Percentiles rank a stretch among this genome's conserved stretches.
phyloP scores from a whole-genome alignment of 345 rosid genomes.

The Psidium friedrichsthalianum region DNA sequence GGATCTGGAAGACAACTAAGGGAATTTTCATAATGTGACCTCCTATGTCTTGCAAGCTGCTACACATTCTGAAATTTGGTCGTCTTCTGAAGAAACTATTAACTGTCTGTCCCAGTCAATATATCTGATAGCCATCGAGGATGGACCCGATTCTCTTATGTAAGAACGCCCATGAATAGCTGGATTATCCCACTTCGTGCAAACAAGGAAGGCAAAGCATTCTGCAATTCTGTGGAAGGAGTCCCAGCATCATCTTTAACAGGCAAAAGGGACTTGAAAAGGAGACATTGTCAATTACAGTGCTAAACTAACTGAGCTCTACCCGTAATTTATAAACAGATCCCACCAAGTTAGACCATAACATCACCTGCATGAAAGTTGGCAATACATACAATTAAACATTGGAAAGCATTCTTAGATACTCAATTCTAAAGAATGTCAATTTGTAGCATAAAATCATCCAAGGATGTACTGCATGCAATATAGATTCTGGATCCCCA shows the following conservation, averaged over 20 bases:
- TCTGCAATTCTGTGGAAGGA: slow-evolving; percentile 64
- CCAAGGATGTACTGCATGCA: neutral
- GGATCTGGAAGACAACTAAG: slow-evolving; percentile 49
- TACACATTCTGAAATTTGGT: slow-evolving; percentile 34
- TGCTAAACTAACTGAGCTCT: slow-evolving; percentile 6
- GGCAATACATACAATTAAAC: neutral
- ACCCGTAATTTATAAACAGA: slow-evolving; percentile 82
- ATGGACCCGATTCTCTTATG: slow-evolving; percentile 40
- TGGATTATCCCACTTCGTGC: slow-evolving; percentile 85
- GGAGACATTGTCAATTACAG: neutral
- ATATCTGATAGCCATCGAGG: slow-evolving; percentile 39
- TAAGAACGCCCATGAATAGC: slow-evolving; percentile 62
- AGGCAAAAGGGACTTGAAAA: neutral
- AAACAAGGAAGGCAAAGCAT: slow-evolving; percentile 87
- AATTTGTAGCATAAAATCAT: neutral
- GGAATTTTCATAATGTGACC: slow-evolving; percentile 93
- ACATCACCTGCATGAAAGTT: slow-evolving; percentile 54
- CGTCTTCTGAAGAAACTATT: slow-evolving; percentile 50
- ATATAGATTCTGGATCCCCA: neutral
- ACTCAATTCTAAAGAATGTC: neutral
- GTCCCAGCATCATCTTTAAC: neutral
- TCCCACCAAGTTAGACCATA: slow-evolving; percentile 94
- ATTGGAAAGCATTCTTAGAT: neutral
- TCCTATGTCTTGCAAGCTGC: slow-evolving; percentile 73
- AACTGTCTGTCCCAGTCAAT: slow-evolving; percentile 69